These are phyloP conservation scores for Globisporangium perplexum DNA, from an alignment of 352 stramenopile genomes.

Conservation along the genomic window DNA sequence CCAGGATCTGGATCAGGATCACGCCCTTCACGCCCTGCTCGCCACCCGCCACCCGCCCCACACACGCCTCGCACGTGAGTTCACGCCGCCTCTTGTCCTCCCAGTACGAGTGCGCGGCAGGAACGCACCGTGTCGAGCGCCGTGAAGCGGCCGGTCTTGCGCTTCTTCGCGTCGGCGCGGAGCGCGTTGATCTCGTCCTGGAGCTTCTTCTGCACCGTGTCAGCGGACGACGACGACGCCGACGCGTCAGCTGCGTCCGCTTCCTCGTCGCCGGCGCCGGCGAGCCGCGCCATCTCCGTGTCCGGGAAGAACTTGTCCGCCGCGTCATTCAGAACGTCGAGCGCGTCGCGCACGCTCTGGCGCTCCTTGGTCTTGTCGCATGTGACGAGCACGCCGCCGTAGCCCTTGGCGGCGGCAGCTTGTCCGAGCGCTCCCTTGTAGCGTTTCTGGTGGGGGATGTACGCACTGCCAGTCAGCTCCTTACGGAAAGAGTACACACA, in stretches of 20 bases:
- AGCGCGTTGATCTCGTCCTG: slow-evolving; percentile 63
- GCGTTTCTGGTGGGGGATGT: no score
- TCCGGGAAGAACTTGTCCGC: slow-evolving; percentile 52
- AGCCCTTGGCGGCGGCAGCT: slow-evolving; percentile 55
- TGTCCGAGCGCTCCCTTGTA: slow-evolving; percentile 43
- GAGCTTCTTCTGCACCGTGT: slow-evolving; percentile 61
- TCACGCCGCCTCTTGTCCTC: no score
- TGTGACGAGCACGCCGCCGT: slow-evolving; percentile 55
- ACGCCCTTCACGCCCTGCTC: slow-evolving; percentile 68
- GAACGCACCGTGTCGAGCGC: slow-evolving; percentile 48
- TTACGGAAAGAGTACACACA: no score
- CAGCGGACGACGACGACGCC: slow-evolving; percentile 14
- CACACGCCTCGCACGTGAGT: no score
- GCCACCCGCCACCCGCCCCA: no score
- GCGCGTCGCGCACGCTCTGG: slow-evolving; percentile 59
- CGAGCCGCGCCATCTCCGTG: slow-evolving; percentile 10
- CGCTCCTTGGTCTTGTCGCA: slow-evolving; percentile 77
- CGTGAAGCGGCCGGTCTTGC: slow-evolving; percentile 64
- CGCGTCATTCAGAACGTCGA: slow-evolving; percentile 75
- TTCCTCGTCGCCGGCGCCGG: slow-evolving; percentile 16
- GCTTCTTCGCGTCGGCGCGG: slow-evolving; percentile 45
- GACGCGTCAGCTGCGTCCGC: slow-evolving; percentile 11
- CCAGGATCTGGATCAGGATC: slow-evolving; percentile 60
- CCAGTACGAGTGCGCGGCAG: no score
- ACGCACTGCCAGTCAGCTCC: no score